phyloP scores from a whole-genome alignment of 371 early-diverging fungal species.

The Zopfochytrium polystomum region DNA sequence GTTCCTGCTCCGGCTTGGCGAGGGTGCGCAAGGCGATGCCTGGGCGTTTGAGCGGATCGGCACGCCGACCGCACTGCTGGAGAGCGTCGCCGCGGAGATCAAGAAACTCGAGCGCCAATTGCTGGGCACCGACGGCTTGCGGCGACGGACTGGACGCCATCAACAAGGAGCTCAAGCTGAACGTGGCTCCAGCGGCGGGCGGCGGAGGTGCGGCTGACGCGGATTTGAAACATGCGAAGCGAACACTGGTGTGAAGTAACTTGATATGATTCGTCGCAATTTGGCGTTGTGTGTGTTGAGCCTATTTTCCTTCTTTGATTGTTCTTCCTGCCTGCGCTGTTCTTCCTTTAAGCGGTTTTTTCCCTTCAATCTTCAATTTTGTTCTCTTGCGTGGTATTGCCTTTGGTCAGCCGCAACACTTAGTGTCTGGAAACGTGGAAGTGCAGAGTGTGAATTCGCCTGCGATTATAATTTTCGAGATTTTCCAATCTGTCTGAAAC shows the following conservation, averaged over 20 bases:
- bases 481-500: too few relatives aligned
- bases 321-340: too few relatives aligned
- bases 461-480: too few relatives aligned
- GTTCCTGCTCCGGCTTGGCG: constrained; percentile 62
- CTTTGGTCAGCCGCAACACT: too few relatives aligned
- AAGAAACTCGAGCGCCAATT: constrained; percentile 64
- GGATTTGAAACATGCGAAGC: constrained; percentile 43
- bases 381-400: too few relatives aligned
- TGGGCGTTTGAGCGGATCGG: constrained; percentile 45
- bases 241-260: constrained; percentile 43
- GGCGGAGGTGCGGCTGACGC: constrained; percentile 4
- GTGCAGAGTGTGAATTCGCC: too few relatives aligned
- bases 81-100: constrained; percentile 39
- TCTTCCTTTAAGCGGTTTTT: too few relatives aligned
- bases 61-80: constrained; percentile 19
- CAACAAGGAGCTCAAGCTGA: constrained; percentile 41
- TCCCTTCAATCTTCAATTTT: too few relatives aligned
- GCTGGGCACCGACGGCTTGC: constrained; percentile 66
- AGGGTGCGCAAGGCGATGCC: constrained; percentile 61
- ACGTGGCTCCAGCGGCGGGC: not conserved
- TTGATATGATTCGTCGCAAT: too few relatives aligned
- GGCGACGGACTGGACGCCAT: constrained; percentile 65
- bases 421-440: too few relatives aligned
- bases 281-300: too few relatives aligned
- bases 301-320: too few relatives aligned